phyloP scores from a whole-genome alignment of 2,329 filamentous ascomycete genomes.

The Microcera coccophila region DNA sequence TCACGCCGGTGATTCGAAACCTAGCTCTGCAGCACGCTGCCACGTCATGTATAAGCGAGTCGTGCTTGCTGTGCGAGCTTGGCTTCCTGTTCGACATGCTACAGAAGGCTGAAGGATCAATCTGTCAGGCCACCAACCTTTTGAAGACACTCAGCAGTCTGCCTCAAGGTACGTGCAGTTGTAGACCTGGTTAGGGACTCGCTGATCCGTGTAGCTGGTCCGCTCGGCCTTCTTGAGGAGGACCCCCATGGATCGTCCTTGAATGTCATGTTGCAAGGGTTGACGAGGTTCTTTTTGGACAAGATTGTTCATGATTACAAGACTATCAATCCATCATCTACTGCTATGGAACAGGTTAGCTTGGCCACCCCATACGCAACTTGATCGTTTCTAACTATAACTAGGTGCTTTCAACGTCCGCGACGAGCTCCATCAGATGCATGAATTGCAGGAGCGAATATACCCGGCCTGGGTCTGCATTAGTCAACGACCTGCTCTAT shows the following conservation, averaged over 20 bases:
- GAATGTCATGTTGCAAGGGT: constrained; percentile 76
- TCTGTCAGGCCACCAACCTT: constrained; percentile 94
- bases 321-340: constrained; percentile 58
- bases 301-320: constrained; percentile 75
- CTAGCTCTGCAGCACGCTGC: constrained; percentile 84
- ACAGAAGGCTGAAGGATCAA: constrained; percentile 88
- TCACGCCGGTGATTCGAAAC: constrained; percentile 84
- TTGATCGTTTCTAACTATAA: background rate
- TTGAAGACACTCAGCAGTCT: constrained; percentile 83
- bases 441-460: constrained; percentile 86
- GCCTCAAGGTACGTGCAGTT: constrained; percentile 57
- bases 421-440: constrained; percentile 73
- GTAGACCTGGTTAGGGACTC: background rate
- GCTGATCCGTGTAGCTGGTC: constrained; percentile 51
- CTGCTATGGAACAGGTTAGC: constrained; percentile 64
- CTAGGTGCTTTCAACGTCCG: constrained; percentile 62
- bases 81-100: constrained; percentile 98
- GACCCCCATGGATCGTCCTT: constrained; percentile 69
- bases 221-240: constrained; percentile 80
- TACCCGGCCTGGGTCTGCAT: constrained; percentile 70
- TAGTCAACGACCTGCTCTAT: constrained; percentile 84
- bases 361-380: background rate
- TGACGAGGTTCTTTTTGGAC: constrained; percentile 81
- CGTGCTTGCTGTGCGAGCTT: constrained; percentile 87
- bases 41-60: constrained; percentile 74